Conservation (phyloP, 176 grass and related monocot genomes). For the Paspalum vaginatum region DNA sequence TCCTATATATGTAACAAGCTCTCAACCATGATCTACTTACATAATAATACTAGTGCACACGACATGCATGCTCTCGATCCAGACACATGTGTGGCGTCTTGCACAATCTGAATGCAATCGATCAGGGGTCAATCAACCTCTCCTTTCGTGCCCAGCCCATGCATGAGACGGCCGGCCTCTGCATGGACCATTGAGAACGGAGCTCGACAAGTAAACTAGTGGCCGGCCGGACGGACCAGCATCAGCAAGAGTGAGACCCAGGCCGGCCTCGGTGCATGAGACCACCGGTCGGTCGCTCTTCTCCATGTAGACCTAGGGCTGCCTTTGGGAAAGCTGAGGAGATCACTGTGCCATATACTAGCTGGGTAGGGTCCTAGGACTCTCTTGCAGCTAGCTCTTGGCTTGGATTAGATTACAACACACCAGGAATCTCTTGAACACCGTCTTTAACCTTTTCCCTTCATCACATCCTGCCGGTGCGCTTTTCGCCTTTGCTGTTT, state of each 20-base stretch:
- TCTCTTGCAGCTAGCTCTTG: not conserved
- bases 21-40: not conserved
- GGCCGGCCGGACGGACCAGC: not conserved
- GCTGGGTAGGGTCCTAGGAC: conserved; percentile 31
- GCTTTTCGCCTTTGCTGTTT: conserved; percentile 38
- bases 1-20: no score
- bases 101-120: not conserved
- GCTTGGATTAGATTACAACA: conserved; percentile 22
- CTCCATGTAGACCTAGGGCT: conserved; percentile 54
- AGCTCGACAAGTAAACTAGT: conserved; percentile 45
- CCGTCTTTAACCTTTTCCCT: conserved; percentile 59
- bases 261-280: conserved; percentile 54
- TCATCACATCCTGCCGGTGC: conserved; percentile 68
- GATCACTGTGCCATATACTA: conserved; percentile 33
- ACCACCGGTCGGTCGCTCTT: conserved; percentile 56
- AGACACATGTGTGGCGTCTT: not conserved
- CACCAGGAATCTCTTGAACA: conserved; percentile 29
- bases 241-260: conserved; percentile 1
- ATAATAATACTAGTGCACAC: no score
- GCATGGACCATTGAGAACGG: conserved; percentile 43
- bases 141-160: conserved; percentile 45
- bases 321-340: conserved; percentile 65
- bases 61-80: not conserved
- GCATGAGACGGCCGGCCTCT: not conserved
- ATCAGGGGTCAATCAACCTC: conserved; percentile 53